phyloP scores from a whole-genome alignment of 768 basidiomycete genomes.

The Russula brevipes region DNA sequence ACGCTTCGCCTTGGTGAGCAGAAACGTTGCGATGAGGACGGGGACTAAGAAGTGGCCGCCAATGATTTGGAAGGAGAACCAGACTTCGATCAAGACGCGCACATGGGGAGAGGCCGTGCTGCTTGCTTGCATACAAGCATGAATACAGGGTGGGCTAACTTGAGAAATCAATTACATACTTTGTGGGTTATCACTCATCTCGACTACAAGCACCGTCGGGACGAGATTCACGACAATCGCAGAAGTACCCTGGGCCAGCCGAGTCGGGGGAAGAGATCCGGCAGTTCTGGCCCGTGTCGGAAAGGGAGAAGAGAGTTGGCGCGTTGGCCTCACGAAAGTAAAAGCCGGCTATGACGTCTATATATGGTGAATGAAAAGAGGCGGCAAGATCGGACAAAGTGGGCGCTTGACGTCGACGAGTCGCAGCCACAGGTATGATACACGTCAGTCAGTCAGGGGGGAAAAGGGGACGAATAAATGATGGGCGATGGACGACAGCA shows the following conservation, averaged over 20 bases:
- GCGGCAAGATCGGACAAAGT: not conserved
- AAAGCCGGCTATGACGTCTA: not conserved
- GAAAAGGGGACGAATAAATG: not conserved
- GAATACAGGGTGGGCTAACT: too few relatives aligned
- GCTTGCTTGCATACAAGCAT: not conserved
- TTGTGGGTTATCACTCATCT: not conserved
- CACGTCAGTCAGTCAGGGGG: not conserved
- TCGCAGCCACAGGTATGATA: not conserved
- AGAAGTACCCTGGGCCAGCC: not conserved
- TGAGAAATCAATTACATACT: not conserved
- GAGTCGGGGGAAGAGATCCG: not conserved
- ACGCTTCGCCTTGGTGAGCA: constrained; percentile 12
- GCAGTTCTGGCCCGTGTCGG: not conserved
- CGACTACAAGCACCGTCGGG: not conserved
- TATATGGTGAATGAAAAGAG: not conserved
- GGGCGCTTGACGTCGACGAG: not conserved
- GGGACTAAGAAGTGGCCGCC: constrained; percentile 13
- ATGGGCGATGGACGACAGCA: not conserved
- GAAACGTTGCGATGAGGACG: constrained; percentile 16
- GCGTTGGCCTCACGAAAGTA: not conserved
- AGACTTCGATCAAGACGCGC: constrained; percentile 2
- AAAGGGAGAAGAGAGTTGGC: not conserved
- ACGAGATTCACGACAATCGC: not conserved
- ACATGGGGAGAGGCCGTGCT: not conserved
- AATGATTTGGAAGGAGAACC: constrained; percentile 11